Conservation (phyloP, 176 grass and related monocot species). For the Avena eriantha region DNA sequence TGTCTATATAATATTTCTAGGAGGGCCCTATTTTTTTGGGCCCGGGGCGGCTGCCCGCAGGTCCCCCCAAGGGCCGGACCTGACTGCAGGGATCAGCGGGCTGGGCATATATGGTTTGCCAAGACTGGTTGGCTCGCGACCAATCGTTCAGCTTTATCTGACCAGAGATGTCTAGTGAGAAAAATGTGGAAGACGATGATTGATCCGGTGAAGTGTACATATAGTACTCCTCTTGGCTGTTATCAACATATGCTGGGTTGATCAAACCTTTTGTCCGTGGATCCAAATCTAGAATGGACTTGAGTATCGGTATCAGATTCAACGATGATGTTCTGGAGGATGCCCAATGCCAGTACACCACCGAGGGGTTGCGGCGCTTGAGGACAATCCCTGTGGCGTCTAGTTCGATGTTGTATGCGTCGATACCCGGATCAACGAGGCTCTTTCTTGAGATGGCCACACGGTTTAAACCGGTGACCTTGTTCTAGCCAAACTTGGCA, state of each 20-base stretch:
- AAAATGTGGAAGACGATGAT: neutral
- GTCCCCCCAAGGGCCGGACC: too few relatives aligned
- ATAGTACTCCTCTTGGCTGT: constrained; percentile 14
- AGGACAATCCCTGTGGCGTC: neutral
- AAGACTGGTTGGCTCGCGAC: neutral
- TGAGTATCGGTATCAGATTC: constrained; percentile 13
- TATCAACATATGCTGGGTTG: constrained; percentile 7
- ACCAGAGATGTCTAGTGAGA: constrained; percentile 11
- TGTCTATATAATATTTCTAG: too few relatives aligned
- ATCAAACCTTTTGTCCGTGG: constrained; percentile 10
- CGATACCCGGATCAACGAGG: neutral
- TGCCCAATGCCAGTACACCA: constrained; percentile 10
- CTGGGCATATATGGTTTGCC: constrained; percentile 11
- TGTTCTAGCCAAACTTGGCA: constrained; percentile 11
- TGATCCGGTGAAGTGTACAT: constrained; percentile 17
- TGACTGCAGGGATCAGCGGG: neutral
- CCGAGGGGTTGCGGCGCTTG: neutral
- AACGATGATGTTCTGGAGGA: constrained; percentile 8
- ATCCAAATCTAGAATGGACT: neutral
- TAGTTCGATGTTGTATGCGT: neutral
- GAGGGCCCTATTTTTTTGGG: too few relatives aligned
- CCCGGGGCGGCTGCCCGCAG: too few relatives aligned
- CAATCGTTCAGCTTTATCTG: constrained; percentile 13
- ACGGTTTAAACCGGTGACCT: constrained; percentile 1
- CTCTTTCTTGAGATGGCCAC: constrained; percentile 1